These are phyloP conservation scores for Colletotrichum siamense DNA, from an alignment of 2,329 filamentous ascomycete species.

Conservation along the genomic window DNA sequence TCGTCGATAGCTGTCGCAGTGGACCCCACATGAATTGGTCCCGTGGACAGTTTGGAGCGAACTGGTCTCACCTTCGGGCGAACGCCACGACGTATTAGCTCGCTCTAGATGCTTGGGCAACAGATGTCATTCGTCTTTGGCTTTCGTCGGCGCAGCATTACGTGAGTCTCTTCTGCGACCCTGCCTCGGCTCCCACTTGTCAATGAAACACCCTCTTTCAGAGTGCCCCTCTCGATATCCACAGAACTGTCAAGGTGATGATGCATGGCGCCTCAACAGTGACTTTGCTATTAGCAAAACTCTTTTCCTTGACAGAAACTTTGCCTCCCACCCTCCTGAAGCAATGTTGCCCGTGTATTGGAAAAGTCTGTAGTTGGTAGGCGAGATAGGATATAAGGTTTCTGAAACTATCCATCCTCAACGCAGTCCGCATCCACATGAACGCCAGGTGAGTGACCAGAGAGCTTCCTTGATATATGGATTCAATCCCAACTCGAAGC, in stretches of 20 bases:
- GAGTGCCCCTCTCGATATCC: background rate
- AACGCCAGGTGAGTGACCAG: no score
- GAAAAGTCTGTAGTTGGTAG: background rate
- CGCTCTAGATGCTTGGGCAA: background rate
- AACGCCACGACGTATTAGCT: background rate
- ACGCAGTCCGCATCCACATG: background rate
- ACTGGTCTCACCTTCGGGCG: background rate
- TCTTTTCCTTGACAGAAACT: background rate
- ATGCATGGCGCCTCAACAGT: background rate
- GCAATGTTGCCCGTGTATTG: background rate
- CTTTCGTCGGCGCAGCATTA: background rate
- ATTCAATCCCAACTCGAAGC: accelerated
- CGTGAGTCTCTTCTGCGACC: background rate
- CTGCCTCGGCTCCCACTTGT: background rate
- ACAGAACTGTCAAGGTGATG: background rate
- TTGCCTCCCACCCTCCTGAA: background rate
- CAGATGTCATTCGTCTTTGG: background rate
- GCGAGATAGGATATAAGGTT: background rate
- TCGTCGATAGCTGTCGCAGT: background rate
- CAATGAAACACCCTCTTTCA: background rate
- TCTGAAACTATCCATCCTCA: background rate
- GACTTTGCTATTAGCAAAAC: background rate
- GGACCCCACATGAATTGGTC: background rate
- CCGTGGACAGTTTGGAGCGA: background rate
- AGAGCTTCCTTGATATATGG: background rate